Conservation (phyloP, 768 basidiomycete species). For the Clathrus columnatus region DNA sequence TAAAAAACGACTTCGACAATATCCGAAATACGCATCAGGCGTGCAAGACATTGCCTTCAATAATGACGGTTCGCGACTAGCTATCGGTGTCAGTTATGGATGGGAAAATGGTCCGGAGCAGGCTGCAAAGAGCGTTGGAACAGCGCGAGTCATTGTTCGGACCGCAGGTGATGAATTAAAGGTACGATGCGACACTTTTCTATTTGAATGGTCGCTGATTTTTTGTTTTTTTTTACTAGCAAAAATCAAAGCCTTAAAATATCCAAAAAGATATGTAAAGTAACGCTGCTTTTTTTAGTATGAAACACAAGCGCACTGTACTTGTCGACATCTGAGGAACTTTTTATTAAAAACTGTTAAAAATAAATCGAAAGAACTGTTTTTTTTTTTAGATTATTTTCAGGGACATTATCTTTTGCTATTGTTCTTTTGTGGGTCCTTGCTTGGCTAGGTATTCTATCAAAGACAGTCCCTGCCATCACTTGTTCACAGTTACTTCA, state of each 20-base stretch:
- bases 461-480: too few relatives aligned
- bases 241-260: slow-evolving; percentile 4
- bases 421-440: neutral
- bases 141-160: slow-evolving; percentile 53
- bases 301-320: too few relatives aligned
- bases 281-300: too few relatives aligned
- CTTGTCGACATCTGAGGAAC: too few relatives aligned
- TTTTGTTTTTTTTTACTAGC: neutral
- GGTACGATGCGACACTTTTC: too few relatives aligned
- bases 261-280: neutral
- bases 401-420: neutral
- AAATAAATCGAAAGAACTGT: too few relatives aligned
- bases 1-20: slow-evolving; percentile 91
- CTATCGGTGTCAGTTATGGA: slow-evolving; percentile 79
- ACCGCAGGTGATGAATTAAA: slow-evolving; percentile 72
- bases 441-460: too few relatives aligned
- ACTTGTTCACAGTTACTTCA: too few relatives aligned
- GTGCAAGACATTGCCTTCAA: slow-evolving; percentile 81
- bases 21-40: slow-evolving; percentile 64
- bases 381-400: too few relatives aligned
- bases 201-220: neutral
- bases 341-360: too few relatives aligned
- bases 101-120: slow-evolving; percentile 77
- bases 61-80: slow-evolving; percentile 72
- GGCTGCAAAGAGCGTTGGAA: slow-evolving; percentile 54